These are phyloP conservation scores for Colletotrichum sp. DNA, from an alignment of 2,329 filamentous ascomycete species.

Conservation along the genomic window DNA sequence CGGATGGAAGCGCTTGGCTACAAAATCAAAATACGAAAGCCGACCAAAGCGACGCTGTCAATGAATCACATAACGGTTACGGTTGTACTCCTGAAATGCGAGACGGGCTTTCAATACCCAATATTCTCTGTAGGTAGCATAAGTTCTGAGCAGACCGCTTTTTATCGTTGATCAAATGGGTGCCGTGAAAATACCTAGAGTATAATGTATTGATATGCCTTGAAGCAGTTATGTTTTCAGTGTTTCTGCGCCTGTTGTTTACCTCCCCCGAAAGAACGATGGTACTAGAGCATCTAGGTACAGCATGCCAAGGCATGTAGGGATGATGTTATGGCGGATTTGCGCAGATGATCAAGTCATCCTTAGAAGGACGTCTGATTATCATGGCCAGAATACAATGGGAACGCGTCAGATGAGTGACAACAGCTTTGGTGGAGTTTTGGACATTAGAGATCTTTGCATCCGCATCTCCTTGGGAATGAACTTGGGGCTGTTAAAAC, in stretches of 20 bases:
- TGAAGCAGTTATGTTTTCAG: too few species aligned
- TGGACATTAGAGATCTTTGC: background rate
- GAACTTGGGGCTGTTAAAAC: background rate
- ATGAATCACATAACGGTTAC: too few species aligned
- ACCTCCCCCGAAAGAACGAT: too few species aligned
- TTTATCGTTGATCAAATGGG: background rate
- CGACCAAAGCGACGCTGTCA: background rate
- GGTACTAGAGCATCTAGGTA: too few species aligned
- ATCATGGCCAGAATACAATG: background rate
- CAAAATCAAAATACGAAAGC: too few species aligned
- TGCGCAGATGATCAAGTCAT: background rate
- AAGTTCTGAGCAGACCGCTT: background rate
- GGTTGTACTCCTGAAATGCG: background rate
- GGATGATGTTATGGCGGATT: too few species aligned
- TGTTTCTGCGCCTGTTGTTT: too few species aligned
- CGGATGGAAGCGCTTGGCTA: rapidly evolving
- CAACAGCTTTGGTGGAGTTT: rapidly evolving
- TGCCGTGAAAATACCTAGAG: too few species aligned
- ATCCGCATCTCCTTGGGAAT: rapidly evolving
- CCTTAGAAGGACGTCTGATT: background rate
- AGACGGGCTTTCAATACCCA: too few species aligned
- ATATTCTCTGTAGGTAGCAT: background rate
- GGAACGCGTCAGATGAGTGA: background rate
- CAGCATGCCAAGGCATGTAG: too few species aligned
- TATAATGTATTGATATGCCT: too few species aligned